Base-by-base conservation (phyloP, 768 basidiomycete species). In the Rhodotorula paludigena region DNA sequence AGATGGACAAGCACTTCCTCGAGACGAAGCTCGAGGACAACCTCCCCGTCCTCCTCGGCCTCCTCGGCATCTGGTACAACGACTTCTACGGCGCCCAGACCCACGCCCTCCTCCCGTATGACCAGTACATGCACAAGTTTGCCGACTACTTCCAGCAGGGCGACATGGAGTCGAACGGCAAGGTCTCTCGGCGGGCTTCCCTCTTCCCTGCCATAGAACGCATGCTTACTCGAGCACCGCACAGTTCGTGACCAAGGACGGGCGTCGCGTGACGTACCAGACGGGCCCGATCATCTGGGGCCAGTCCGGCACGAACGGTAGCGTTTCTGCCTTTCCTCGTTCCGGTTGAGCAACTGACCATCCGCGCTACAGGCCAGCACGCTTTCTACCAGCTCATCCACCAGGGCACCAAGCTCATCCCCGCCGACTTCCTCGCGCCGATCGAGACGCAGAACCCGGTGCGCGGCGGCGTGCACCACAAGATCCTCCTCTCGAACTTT, bases 201-300 rank as follows among this genome's bases (percentile, higher is more conserved):
- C 5, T 15, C 23, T 8, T 33, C 7, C n/a, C 21, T 15, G 2
- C 42, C 30, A 25, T 16, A 15, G 2, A 18, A 51, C 56, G 33
- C 48, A 25, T 23, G 3, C 15, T 14, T 61, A 9, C 28, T 35
- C n/a, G n/a, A n/a, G n/a, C n/a, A n/a, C n/a, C 38, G 1, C n/a
- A 45, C 52, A 71, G 82, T 89, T 85, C 62, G 84, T 97, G 69
- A 98, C 96, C 73, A 99, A 98, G 81, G 83, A 85, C 66, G 96
- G 96, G 12, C 83, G 89, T 71, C 88, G 89, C 58, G 94, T 99
- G 18, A 80, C 89, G 80, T 99, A 98, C 81, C 87, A 98, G 82
- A 98, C 94, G 61, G 96, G 94, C 87, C 94, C 96, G 21, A 98
- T 99, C 81, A 89, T 98, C 79, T 99, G 96, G 96, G 96, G 94